Percentiles rank a stretch among this genome's conserved stretches.
phyloP scores from a whole-genome alignment of 176 grass and related monocot species.

The Sorghum bicolor region DNA sequence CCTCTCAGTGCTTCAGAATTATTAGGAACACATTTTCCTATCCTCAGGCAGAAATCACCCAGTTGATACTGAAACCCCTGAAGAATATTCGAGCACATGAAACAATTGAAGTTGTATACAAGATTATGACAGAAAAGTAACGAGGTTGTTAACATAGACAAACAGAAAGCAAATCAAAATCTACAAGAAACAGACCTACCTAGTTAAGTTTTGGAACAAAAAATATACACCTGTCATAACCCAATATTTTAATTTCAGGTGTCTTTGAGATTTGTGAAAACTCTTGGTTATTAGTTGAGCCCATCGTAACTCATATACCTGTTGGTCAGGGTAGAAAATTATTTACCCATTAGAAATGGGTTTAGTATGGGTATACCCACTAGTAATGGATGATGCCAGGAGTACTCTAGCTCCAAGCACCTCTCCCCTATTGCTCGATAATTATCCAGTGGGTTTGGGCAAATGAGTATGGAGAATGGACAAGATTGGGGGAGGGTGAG shows the following conservation, averaged over 20 bases:
- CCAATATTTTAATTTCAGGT: not conserved
- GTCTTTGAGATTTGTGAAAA: not conserved
- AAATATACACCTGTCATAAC: not conserved
- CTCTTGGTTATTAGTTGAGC: not conserved
- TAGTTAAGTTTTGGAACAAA: not conserved
- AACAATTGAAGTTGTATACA: slow-evolving; percentile 19
- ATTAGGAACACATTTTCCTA: slow-evolving; percentile 84
- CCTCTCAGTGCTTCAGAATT: slow-evolving; percentile 68
- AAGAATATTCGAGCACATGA: not conserved
- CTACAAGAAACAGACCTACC: not conserved
- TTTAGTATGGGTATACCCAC: not conserved
- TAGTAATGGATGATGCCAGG: not conserved
- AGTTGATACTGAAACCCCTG: slow-evolving; percentile 88
- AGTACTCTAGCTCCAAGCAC: not conserved
- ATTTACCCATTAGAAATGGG: not conserved
- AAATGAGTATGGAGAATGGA: not conserved
- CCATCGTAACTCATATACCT: not conserved
- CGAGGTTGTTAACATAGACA: not conserved
- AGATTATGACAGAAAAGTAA: not conserved
- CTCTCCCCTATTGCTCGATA: not conserved
- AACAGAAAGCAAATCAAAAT: not conserved
- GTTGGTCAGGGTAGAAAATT: not conserved
- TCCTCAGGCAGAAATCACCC: slow-evolving; percentile 81
- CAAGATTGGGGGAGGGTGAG: not conserved
- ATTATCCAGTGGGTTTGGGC: not conserved